Evolutionary conservation across 2,329 filamentous ascomycete genomes (phyloP), one percentile per base, ranked within the genome.

Genomic region (Alternaria arborescens): DNA sequence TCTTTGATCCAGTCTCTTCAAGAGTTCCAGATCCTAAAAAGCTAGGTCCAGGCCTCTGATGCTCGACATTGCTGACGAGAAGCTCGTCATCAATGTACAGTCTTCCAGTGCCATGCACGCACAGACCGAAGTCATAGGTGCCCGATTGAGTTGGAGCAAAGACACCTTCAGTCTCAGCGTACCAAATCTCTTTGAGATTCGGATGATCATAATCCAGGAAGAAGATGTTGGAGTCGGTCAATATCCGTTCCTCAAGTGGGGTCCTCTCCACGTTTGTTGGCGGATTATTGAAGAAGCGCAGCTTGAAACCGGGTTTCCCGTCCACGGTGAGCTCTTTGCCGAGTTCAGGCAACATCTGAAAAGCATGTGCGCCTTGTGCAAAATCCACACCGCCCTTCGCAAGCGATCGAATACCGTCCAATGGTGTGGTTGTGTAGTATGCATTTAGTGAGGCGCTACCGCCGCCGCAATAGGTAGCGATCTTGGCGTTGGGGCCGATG

Each of bases 401-500:
- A 0, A 22, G 22, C 4, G 18, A 14, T 24, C 8, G 14, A 3
- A 43, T n/a, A 22, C n/a, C 41, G 20, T 43, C 22, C 4, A 43
- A 26, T 16, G 41, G 41, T 16, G 20, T 43, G 3, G 22, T 7
- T 18, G 22, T 43, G 41, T 8, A 16, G 22, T 43, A 43, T 14
- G 41, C n/a, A 66, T 20, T 32, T 10, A 32, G 30, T 32, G 30
- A 32, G 8, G 62, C 62, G 5, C 52, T 61, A n/a, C 55, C 55
- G 10, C 58, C 52, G 3, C 61, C 48, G 10, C 41, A 52, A 20
- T 47, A 62, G 4, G 41, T 34, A 2, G 52, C 42, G 16, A 58
- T 18, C 46, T 89, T 84, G 2, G 87, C 89, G 85, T 91, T 91
- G 6, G 89, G 88, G 0, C 89, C 89, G 65, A 91, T 89, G 10